Evolutionary conservation across 148 eudicot species (phyloP).

Genomic region (Chenopodium berlandieri): DNA sequence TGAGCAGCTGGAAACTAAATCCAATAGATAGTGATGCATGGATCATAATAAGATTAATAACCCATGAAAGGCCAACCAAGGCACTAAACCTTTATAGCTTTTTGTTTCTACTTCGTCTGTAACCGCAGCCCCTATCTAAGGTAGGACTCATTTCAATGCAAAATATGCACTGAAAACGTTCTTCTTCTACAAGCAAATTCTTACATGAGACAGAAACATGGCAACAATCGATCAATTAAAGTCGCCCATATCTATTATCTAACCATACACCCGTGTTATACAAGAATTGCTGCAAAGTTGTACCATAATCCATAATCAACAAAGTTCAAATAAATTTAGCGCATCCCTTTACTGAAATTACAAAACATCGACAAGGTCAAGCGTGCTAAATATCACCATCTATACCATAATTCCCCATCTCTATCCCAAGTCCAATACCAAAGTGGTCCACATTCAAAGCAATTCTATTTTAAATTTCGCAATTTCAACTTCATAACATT

Average conservation of each 20-base stretch:
- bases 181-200: neutral
- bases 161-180: neutral
- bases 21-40: no score
- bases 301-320: neutral
- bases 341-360: neutral
- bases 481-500: neutral
- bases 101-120: no score
- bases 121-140: no score
- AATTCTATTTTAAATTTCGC: neutral
- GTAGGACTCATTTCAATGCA: neutral
- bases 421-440: neutral
- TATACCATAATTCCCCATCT: neutral
- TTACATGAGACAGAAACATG: neutral
- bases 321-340: neutral
- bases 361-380: conserved; percentile 1
- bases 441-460: neutral
- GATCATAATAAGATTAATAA: no score
- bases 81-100: neutral
- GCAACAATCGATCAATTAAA: neutral
- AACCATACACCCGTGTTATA: neutral
- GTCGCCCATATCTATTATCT: neutral
- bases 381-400: neutral
- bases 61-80: neutral
- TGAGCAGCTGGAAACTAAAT: neutral
- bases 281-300: neutral